These are phyloP conservation scores for Aciculoconidium aculeatum DNA, from an alignment of 805 yeast species.

Conservation along the genomic window DNA sequence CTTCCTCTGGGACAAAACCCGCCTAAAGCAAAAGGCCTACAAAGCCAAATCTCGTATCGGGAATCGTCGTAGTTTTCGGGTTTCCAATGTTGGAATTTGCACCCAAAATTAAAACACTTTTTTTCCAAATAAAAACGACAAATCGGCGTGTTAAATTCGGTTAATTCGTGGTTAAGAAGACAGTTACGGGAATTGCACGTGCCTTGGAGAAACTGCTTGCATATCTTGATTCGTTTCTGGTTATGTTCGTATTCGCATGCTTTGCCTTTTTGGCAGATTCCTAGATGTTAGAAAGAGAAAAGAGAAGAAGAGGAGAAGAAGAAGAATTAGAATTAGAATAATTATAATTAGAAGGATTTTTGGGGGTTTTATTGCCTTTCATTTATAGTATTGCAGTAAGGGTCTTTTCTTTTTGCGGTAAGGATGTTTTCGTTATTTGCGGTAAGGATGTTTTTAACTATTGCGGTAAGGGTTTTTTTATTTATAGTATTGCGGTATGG, in stretches of 20 bases:
- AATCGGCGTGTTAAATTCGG: conserved; percentile 50
- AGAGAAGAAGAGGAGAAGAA: background rate
- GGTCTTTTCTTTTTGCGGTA: too few relatives aligned
- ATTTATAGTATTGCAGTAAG: too few relatives aligned
- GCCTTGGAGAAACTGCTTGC: conserved; percentile 44
- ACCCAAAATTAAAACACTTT: conserved; percentile 38
- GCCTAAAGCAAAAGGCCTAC: conserved; percentile 61
- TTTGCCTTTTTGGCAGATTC: conserved; percentile 47
- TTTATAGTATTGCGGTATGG: too few relatives aligned
- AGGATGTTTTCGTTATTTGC: too few relatives aligned
- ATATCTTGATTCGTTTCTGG: conserved; percentile 45
- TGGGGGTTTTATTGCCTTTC: too few relatives aligned
- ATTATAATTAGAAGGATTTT: too few relatives aligned
- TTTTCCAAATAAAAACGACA: conserved; percentile 24
- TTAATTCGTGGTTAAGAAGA: conserved; percentile 48
- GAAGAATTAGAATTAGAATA: too few relatives aligned
- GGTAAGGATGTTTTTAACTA: too few relatives aligned
- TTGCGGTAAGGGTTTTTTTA: too few relatives aligned
- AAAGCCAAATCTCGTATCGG: conserved; percentile 38
- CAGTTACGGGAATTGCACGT: conserved; percentile 47
- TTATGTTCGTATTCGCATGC: conserved; percentile 53
- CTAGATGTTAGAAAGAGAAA: conserved; percentile 22
- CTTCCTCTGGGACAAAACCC: conserved; percentile 66
- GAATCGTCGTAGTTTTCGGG: conserved; percentile 45
- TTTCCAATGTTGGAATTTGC: conserved; percentile 43